Conservation (phyloP, 208 protist species). For the Trichomonas vaginalis region DNA sequence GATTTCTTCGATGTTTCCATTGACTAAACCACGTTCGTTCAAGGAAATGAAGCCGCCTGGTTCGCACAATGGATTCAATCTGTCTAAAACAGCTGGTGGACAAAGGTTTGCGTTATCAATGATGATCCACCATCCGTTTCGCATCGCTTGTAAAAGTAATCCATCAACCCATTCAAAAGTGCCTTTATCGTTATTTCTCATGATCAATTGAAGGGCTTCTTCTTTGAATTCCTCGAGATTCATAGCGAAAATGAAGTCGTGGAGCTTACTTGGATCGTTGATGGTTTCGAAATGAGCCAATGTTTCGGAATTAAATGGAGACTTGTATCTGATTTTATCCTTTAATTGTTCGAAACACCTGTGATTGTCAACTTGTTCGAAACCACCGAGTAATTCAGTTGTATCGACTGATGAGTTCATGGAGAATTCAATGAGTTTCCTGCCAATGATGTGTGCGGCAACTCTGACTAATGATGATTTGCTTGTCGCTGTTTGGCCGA, state of each 20-base stretch:
- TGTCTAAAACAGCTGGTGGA: constrained; percentile 34
- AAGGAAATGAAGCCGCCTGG: neutral
- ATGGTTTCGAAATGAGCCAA: neutral
- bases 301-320: neutral
- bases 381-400: constrained; percentile 93
- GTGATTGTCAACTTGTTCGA: constrained; percentile 66
- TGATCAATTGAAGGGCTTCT: neutral
- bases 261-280: neutral
- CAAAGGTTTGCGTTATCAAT: constrained; percentile 99
- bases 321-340: neutral
- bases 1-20: constrained; percentile 44
- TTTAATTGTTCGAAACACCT: neutral
- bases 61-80: constrained; percentile 6
- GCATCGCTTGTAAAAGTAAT: constrained; percentile 64
- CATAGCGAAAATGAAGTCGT: neutral
- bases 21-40: constrained; percentile 3
- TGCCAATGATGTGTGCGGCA: constrained; percentile 66
- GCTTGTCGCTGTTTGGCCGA: constrained; percentile 69
- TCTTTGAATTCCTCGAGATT: neutral
- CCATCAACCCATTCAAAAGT: constrained; percentile 98
- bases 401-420: constrained; percentile 93
- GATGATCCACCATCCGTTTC: constrained; percentile 87
- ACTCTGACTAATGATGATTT: constrained; percentile 81
- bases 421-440: constrained; percentile 72
- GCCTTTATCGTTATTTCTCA: constrained; percentile 38